A percentile compares a stretch with the other conserved stretches of the same genome.
Evolutionary conservation across 2,329 filamentous ascomycete genomes (phyloP).

Genomic region (Neofusicoccum cordaticola): DNA sequence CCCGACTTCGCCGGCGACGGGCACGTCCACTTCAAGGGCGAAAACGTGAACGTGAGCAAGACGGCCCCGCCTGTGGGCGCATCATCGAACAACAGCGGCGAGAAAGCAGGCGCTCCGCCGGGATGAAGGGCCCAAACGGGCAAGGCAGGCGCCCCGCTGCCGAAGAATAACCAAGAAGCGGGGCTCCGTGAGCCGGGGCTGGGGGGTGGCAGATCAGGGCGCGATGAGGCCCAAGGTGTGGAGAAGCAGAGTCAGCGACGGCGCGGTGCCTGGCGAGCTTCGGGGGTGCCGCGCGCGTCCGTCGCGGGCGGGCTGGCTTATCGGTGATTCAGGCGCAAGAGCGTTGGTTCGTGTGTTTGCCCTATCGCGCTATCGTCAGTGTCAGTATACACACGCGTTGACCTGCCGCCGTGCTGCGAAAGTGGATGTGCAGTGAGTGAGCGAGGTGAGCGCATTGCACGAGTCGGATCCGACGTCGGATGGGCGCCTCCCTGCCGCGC

Average conservation of each 20-base stretch:
- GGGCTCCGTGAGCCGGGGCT: neutral
- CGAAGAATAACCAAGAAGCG: neutral
- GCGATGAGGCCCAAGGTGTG: neutral
- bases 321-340: neutral
- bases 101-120: neutral
- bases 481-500: neutral
- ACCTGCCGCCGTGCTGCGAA: neutral
- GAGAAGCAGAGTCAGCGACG: neutral
- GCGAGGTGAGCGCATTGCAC: neutral
- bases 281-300: neutral
- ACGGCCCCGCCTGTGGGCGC: neutral
- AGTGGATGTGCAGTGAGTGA: neutral
- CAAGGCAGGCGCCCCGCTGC: slow-evolving; percentile 4
- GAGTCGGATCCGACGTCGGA: neutral
- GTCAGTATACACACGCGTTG: neutral
- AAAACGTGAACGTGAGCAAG: neutral
- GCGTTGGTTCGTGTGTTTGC: neutral
- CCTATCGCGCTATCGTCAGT: neutral
- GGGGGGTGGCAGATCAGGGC: slow-evolving; percentile 3
- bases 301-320: neutral
- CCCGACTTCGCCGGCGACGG: slow-evolving; percentile 4
- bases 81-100: neutral
- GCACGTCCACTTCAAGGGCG: slow-evolving; percentile 9
- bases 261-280: neutral
- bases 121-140: neutral